phyloP scores from a whole-genome alignment of 225 moss, liverwort and hornwort species.

The Climacium dendroides region DNA sequence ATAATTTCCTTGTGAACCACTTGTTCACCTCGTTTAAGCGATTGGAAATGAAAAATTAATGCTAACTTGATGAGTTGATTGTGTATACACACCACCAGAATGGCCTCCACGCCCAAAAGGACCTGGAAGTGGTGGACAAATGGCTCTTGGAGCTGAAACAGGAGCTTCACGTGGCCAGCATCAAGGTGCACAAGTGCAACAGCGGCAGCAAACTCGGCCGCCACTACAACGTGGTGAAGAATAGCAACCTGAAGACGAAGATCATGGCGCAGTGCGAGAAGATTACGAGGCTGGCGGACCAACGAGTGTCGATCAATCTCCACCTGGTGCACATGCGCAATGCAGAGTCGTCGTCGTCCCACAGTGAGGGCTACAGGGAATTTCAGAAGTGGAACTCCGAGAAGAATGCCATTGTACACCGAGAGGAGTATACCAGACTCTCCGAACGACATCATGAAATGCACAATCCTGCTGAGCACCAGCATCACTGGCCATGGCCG shows the following conservation, averaged over 20 bases:
- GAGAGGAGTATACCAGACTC: background rate
- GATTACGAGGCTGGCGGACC: background rate
- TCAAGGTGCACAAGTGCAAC: background rate
- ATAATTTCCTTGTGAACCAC: background rate
- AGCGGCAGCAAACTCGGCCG: background rate
- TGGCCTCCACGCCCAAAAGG: too few species aligned
- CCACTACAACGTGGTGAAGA: background rate
- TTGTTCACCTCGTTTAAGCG: background rate
- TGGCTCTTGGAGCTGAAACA: background rate
- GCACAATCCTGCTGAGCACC: background rate
- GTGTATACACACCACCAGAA: background rate
- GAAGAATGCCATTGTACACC: background rate
- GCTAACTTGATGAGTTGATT: background rate
- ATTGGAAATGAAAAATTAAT: background rate
- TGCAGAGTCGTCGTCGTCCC: background rate
- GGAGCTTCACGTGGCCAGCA: background rate
- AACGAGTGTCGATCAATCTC: background rate
- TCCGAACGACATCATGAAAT: background rate
- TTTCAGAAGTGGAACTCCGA: background rate
- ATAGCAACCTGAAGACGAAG: background rate
- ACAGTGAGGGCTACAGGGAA: background rate
- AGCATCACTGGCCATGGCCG: background rate
- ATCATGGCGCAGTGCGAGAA: background rate
- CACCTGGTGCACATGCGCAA: background rate
- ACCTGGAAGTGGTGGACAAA: background rate